Base-by-base conservation (phyloP, 139 green algal genomes). In the Chlamydomonas incerta region DNA sequence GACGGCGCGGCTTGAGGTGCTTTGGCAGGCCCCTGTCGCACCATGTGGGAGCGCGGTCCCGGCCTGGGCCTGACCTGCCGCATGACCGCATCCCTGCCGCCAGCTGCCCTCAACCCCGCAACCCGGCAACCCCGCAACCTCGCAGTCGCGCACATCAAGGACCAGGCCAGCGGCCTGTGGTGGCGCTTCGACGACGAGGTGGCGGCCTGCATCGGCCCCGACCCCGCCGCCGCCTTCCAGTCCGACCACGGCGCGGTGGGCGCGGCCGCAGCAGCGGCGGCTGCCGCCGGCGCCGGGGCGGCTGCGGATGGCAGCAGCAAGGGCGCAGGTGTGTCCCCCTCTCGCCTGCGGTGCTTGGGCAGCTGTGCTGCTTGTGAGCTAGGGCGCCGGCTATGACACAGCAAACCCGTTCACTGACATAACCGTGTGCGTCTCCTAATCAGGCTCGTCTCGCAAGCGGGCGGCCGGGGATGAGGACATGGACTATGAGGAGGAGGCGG, bases 151-250 rank as follows among this genome's bases (percentile, higher is more conserved):
- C 92, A 93, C 41, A 85, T 90, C 65, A 88, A 83, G 81, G 84
- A 86, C 76, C 82, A 77, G 63, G 33, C 68, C 8, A 81, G 15
- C 0, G 86, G 80, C 24, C 88, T 79, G 15, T 98, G 96, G 96
- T 98, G 95, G 96, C 91, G 95, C 1, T 98, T 96, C 87, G 96
- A 98, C 81, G 96, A 98, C 68, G 93, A 96, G 70, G 79, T 35
- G 3, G 96, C 95, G 1, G 88, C 90, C 0, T 46, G 68, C 50
- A 92, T 96, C 73, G 88, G 90, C 4, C 65, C 72, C 13, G 75
- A 83, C 0, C 93, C 95, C 13, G 85, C 90, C 13, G 89, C 74
- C 26, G 89, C 74, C 26, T 79, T 90, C 80, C 87, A 83, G 26
- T 33, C 58, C 0, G 88, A 86, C 72, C 89, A 90, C 71, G 85